These are phyloP conservation scores for Annulohypoxylon truncatum DNA, from an alignment of 2,329 filamentous ascomycete genomes.

Conservation along the genomic window DNA sequence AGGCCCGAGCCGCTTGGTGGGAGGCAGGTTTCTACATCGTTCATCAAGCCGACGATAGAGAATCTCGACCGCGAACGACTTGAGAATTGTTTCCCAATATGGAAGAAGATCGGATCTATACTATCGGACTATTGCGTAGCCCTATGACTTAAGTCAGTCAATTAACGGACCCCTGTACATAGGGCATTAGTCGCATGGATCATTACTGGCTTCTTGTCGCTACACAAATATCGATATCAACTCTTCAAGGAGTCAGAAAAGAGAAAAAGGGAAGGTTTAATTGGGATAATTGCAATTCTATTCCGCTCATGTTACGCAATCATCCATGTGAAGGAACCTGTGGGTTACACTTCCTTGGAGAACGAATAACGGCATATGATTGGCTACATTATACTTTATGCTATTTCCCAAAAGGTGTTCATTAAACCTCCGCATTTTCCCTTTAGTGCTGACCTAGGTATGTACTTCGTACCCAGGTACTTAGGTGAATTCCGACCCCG, in stretches of 20 bases:
- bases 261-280: not conserved
- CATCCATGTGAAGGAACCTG: conserved; percentile 6
- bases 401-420: conserved; percentile 33
- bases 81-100: conserved; percentile 14
- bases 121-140: conserved; percentile 13
- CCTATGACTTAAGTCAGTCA: conserved; percentile 13
- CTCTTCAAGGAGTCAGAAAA: conserved; percentile 16
- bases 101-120: conserved; percentile 30
- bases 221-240: conserved; percentile 17
- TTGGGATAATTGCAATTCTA: conserved; percentile 17
- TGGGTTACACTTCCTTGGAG: not conserved
- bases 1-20: not conserved
- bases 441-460: not conserved
- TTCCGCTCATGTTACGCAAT: not conserved
- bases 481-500: not conserved
- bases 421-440: conserved; percentile 39
- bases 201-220: conserved; percentile 18
- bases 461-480: not conserved
- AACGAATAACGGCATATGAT: conserved; percentile 3
- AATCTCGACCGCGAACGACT: conserved; percentile 8
- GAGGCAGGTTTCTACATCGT: conserved; percentile 6
- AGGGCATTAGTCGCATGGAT: conserved; percentile 10
- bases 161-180: conserved; percentile 11
- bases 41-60: not conserved
- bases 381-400: conserved; percentile 17